A percentile compares a stretch with the other conserved stretches of the same genome.
Evolutionary conservation across 257 asterid species (phyloP).

Genomic region (Ehretia macrophylla): DNA sequence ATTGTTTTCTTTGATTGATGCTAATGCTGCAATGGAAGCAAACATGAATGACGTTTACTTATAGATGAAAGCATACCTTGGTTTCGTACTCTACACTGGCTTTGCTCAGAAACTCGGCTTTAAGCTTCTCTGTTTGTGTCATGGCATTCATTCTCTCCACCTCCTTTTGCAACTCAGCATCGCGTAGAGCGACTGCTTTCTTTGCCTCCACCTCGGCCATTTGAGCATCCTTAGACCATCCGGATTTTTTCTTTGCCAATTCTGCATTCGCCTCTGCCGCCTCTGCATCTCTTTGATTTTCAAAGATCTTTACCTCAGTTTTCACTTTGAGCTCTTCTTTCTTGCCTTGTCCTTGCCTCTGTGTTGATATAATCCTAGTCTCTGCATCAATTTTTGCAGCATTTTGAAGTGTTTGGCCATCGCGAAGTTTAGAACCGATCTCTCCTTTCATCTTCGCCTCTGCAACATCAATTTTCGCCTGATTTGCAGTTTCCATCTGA

Average conservation of each 20-base stretch:
- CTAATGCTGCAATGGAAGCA: too few relatives aligned
- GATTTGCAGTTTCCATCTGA: conserved; percentile 4
- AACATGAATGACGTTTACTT: too few relatives aligned
- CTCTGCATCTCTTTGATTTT: background rate
- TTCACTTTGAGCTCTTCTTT: conserved; percentile 1
- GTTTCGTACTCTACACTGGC: conserved; percentile 1
- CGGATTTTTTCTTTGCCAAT: background rate
- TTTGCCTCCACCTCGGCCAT: background rate
- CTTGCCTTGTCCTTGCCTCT: background rate
- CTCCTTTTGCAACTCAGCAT: background rate
- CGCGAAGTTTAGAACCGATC: background rate
- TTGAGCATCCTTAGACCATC: background rate
- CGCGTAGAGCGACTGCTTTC: background rate
- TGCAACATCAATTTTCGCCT: conserved; percentile 3
- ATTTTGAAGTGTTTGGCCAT: background rate
- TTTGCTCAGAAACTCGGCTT: conserved; percentile 1
- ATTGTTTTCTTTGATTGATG: too few relatives aligned
- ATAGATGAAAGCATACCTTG: conserved; percentile 1
- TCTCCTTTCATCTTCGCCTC: conserved; percentile 2
- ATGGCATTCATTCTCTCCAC: conserved; percentile 1
- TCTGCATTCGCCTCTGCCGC: background rate
- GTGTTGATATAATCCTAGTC: background rate
- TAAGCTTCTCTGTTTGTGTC: background rate
- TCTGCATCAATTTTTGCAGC: conserved; percentile 6
- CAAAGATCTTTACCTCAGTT: background rate